Percentiles rank a stretch among this genome's conserved stretches.
These are phyloP conservation scores for Amaranthus cruentus DNA, from an alignment of 148 eudicot genomes.

Conservation along the genomic window DNA sequence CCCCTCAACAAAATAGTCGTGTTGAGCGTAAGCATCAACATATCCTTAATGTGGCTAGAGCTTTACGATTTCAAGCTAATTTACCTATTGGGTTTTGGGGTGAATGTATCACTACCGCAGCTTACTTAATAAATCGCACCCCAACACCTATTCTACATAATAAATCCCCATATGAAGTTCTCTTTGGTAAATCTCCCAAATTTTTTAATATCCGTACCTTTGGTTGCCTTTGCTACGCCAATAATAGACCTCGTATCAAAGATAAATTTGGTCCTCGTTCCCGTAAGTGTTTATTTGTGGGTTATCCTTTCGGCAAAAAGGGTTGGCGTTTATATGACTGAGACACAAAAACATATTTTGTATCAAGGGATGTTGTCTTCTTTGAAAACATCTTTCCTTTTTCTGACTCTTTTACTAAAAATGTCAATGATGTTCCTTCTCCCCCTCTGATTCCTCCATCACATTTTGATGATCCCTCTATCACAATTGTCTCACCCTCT, in stretches of 20 bases:
- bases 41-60: neutral
- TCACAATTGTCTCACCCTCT: too few relatives aligned
- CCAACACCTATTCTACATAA: neutral
- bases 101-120: neutral
- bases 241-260: neutral
- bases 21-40: too few relatives aligned
- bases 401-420: neutral
- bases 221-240: neutral
- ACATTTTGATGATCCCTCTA: too few relatives aligned
- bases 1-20: too few relatives aligned
- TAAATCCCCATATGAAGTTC: neutral
- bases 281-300: neutral
- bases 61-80: neutral
- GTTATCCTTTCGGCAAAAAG: neutral
- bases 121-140: neutral
- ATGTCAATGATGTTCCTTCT: neutral
- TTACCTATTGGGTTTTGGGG: conserved; percentile 1
- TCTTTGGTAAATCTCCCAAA: neutral
- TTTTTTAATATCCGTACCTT: neutral
- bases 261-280: neutral
- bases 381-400: neutral
- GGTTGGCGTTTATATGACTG: conserved; percentile 2
- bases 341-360: neutral
- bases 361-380: neutral
- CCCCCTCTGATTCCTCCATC: neutral